Base-by-base conservation (phyloP, 768 basidiomycete species). In the Amanita subjunquillea region DNA sequence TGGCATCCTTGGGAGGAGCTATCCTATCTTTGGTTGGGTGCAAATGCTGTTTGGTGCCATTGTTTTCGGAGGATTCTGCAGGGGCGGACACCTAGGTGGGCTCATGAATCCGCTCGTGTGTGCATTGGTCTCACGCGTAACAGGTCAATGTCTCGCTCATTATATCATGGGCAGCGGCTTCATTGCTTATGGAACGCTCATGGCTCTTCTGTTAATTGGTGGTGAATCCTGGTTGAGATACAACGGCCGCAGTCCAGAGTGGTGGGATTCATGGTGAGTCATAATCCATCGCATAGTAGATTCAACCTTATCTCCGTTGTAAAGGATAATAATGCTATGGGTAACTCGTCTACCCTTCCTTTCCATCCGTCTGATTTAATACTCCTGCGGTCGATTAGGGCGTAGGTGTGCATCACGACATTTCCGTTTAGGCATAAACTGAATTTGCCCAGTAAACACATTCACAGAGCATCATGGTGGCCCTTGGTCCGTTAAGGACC, bases 81-180 rank as follows among this genome's bases (percentile, higher is more conserved):
- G 82, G 15, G 87, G 79, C n/a, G 85, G 75, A 4, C 68, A 80
- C 27, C 70, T 93, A 1, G 85, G 73, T 68, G 51, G 12, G 53
- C 34, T 13, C 13, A 30, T 37, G n/a, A 37, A 23, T 37, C 12
- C n/a, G 22, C 15, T n/a, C 32, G 36, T 44, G 43, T 27, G 45
- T 47, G 29, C 38, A 23, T 20, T 32, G 29, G 54, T 48, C 36
- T 57, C 2, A 61, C 36, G 17, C 25, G 10, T 4, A 38, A 51
- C 48, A 74, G 73, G 82, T 6, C 93, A 95, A 70, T 96, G 93
- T 65, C 74, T 91, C 1, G 90, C 88, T 0, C 88, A 90, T 63
- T 90, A 90, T 62, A 87, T 90, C 54, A 88, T 88, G 87, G 91
- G 92, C 46, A 85, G 87, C 52, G 89, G 86, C 0, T 96, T 96